Percentiles rank a stretch among this genome's conserved stretches.
These are phyloP conservation scores for Colletotrichum sp. DNA, from an alignment of 2,329 filamentous ascomycete species.

Conservation along the genomic window DNA sequence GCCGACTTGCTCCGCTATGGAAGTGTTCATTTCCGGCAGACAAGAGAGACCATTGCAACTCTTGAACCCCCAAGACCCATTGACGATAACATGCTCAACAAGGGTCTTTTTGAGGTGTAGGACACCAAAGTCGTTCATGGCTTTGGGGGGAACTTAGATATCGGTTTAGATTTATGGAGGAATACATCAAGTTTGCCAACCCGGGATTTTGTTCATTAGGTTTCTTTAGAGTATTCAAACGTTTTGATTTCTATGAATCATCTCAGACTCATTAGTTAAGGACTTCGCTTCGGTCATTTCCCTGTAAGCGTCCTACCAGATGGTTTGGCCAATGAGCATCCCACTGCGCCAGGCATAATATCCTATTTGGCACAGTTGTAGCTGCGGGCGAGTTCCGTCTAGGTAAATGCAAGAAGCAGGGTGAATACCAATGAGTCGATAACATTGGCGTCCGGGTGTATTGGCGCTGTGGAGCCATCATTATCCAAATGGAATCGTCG, in stretches of 20 bases:
- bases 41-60: constrained; percentile 29
- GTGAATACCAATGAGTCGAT: not conserved
- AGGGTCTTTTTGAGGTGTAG: not conserved
- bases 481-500: not conserved
- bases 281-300: not conserved
- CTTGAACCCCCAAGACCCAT: not conserved
- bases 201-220: not conserved
- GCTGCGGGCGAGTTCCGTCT: not conserved
- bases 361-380: not conserved
- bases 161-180: not conserved
- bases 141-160: not conserved
- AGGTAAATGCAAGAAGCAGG: not conserved
- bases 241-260: not conserved
- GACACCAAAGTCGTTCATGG: not conserved
- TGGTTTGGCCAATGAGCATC: not conserved
- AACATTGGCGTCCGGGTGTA: not conserved
- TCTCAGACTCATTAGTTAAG: not conserved
- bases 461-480: not conserved
- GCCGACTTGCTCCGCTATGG: constrained; percentile 39
- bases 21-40: constrained; percentile 38
- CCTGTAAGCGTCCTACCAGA: not conserved
- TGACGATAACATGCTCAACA: not conserved
- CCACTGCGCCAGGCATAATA: not conserved
- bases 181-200: not conserved
- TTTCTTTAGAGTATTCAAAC: not conserved